Evolutionary conservation across 2,329 filamentous ascomycete species (phyloP).

Genomic region (Tricladium varicosporioides): DNA sequence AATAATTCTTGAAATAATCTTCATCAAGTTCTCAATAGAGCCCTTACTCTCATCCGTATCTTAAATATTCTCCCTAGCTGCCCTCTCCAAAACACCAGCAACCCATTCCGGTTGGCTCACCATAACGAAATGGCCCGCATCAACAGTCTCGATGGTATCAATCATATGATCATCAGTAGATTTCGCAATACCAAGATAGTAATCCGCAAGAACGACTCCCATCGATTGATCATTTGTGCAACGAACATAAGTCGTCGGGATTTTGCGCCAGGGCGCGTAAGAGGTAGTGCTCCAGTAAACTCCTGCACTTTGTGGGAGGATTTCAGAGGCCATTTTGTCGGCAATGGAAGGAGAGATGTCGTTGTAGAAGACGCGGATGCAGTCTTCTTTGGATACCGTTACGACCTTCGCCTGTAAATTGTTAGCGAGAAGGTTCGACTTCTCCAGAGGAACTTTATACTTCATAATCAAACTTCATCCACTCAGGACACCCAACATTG

Average conservation of each 20-base stretch:
- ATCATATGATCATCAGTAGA: conserved; percentile 1
- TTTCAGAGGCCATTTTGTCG: conserved; percentile 37
- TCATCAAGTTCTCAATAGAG: too few species aligned
- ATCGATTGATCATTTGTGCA: conserved; percentile 1
- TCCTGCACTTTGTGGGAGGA: conserved; percentile 36
- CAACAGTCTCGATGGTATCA: background rate
- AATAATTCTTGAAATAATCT: too few species aligned
- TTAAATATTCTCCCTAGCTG: background rate
- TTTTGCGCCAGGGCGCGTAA: conserved; percentile 8
- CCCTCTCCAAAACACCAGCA: background rate
- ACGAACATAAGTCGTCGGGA: background rate
- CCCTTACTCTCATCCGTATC: too few species aligned
- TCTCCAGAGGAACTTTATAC: too few species aligned
- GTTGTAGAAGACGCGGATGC: conserved; percentile 40
- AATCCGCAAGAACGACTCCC: background rate
- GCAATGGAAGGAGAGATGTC: conserved; percentile 38
- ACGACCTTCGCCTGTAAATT: too few species aligned
- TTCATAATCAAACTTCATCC: too few species aligned
- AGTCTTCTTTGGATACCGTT: conserved; percentile 13
- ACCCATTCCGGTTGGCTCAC: background rate
- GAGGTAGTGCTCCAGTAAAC: conserved; percentile 13
- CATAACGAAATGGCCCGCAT: conserved; percentile 3
- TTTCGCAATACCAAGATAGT: background rate
- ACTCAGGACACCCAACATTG: too few species aligned
- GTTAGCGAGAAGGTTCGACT: too few species aligned